Percentiles rank a stretch among this genome's conserved stretches.
phyloP scores from a whole-genome alignment of 257 asterid species.

The Verbascum thapsus region DNA sequence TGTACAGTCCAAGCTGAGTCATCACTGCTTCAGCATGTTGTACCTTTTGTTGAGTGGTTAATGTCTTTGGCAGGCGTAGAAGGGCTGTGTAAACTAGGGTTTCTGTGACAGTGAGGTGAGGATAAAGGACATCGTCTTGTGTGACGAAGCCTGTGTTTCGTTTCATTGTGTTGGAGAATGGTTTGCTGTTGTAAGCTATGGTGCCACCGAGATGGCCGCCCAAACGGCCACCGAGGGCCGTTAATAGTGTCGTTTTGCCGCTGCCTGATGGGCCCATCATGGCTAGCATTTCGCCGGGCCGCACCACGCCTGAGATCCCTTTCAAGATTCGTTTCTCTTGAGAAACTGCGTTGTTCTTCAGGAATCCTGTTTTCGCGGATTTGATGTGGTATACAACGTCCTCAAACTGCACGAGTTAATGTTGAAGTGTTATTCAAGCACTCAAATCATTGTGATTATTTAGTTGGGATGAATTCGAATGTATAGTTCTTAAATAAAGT shows the following conservation, averaged over 20 bases:
- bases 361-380: conserved; percentile 24
- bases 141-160: too few species aligned
- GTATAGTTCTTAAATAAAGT: too few species aligned
- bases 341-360: conserved; percentile 25
- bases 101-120: conserved; percentile 60
- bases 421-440: neutral
- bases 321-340: conserved; percentile 49
- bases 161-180: too few species aligned
- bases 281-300: conserved; percentile 67
- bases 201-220: conserved; percentile 44
- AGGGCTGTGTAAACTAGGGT: conserved; percentile 63
- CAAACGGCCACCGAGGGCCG: conserved; percentile 66
- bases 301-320: conserved; percentile 51
- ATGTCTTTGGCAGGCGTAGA: conserved; percentile 53
- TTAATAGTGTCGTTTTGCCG: conserved; percentile 64
- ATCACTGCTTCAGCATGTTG: conserved; percentile 56
- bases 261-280: too few species aligned
- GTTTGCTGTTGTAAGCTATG: too few species aligned
- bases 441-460: too few species aligned
- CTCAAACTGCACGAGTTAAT: conserved; percentile 71
- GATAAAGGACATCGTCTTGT: too few species aligned
- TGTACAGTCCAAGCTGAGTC: conserved; percentile 51
- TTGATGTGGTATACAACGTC: conserved; percentile 52
- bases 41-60: conserved; percentile 41
- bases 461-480: neutral